Percentiles rank a stretch among this genome's conserved stretches.
These are phyloP conservation scores for Phaeophleospora eucalypticola DNA, from an alignment of 2,329 filamentous ascomycete species.

Conservation along the genomic window DNA sequence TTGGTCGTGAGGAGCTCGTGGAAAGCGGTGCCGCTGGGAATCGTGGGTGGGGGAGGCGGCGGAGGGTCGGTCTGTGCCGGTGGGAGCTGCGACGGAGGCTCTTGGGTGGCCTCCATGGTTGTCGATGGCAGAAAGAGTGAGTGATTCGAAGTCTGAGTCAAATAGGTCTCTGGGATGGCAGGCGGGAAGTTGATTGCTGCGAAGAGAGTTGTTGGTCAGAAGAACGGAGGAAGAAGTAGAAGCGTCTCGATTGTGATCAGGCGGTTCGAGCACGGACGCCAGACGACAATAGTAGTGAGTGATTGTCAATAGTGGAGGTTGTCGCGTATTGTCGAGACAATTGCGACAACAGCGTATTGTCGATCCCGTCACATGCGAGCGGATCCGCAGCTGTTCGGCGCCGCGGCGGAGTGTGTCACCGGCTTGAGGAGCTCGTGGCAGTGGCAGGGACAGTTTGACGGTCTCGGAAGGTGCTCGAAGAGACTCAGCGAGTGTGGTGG, in stretches of 20 bases:
- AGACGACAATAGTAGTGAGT: neutral
- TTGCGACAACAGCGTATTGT: neutral
- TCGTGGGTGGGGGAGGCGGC: neutral
- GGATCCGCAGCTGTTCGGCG: neutral
- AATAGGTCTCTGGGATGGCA: too few species aligned
- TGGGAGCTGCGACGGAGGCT: neutral
- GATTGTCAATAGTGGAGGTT: neutral
- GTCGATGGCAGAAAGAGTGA: neutral
- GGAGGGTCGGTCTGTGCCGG: neutral
- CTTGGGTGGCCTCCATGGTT: slow-evolving; percentile 3
- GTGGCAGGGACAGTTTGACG: too few species aligned
- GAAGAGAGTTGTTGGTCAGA: slow-evolving; percentile 1
- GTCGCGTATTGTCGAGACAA: neutral
- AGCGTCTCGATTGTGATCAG: neutral
- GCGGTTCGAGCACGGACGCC: neutral
- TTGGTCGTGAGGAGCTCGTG: neutral
- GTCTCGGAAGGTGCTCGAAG: too few species aligned
- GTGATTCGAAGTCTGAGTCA: neutral
- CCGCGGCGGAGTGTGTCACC: too few species aligned
- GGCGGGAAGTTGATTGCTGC: neutral
- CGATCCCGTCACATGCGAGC: neutral
- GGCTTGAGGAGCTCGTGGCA: neutral
- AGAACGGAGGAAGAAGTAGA: slow-evolving; percentile 2
- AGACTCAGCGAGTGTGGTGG: too few species aligned
- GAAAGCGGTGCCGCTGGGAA: neutral